Base-by-base conservation (phyloP, 331 rosid genomes). In the Erythrophleum ivorense region DNA sequence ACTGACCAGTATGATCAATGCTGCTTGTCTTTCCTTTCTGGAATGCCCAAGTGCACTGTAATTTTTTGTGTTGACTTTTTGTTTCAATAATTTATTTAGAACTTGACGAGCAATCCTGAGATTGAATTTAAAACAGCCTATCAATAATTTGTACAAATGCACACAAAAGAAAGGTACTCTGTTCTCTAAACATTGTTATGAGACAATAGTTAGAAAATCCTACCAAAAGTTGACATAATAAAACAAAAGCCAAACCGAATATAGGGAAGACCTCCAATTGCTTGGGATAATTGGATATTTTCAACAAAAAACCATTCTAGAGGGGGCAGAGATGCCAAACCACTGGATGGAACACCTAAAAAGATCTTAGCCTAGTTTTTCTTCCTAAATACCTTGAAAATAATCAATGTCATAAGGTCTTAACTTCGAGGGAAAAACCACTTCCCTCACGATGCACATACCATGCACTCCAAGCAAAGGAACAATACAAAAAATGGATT, bases 1-100 rank as follows among this genome's bases (percentile, higher is more conserved):
- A 77, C 92, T 55, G 57, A 94, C 98, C 97, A 94, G 79, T 86
- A 92, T 84, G 84, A 87, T 58, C 78, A 92, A 75, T 49, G 92
- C 89, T 31, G 70, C 88, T 46, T 80, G 92, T 15, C 59, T 77
- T 78, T 89, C 91, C 81, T 75, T 90, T 77, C 80, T 87, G 68
- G 85, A 70, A 78, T 81, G 84, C 54, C 86, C 90, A 38, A 79
- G 72, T 58, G 81, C 78, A 59, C 81, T 83, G 55, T 54, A 14
- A 76, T 63, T 82, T 78, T 83, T 80, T 34, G 21, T 34, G 84
- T 87, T 87, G 60, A 81, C 88, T 4, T 83, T 86, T 57, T 80
- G 87, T 85, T 84, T 91, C 76, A 33, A 74, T 46, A 78, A 69
- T 83, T 88, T 91, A 81, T 89, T 62, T 80, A 92, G 87, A 57